These are phyloP conservation scores for Cladosporium velox DNA, from an alignment of 2,329 filamentous ascomycete genomes.

Conservation along the genomic window DNA sequence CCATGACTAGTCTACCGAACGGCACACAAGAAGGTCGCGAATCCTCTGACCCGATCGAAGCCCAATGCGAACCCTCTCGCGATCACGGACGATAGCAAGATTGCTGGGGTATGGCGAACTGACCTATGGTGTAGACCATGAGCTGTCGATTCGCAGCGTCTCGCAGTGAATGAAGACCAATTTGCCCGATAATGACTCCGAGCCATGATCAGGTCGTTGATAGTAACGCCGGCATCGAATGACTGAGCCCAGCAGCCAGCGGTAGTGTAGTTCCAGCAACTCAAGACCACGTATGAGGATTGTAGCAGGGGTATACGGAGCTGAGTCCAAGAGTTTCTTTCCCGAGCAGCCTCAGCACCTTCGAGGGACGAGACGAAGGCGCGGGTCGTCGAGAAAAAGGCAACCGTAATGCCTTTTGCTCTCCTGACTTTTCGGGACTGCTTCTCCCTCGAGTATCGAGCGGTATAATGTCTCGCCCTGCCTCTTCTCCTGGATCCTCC, in stretches of 20 bases:
- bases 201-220: neutral
- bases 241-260: neutral
- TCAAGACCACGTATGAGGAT: neutral
- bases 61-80: neutral
- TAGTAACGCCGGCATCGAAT: neutral
- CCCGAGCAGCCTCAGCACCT: neutral
- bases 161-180: neutral
- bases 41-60: neutral
- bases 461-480: neutral
- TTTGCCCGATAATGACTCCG: neutral
- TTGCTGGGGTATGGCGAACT: neutral
- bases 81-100: neutral
- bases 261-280: neutral
- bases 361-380: neutral
- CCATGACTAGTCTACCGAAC: neutral
- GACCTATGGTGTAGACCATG: neutral
- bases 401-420: neutral
- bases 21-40: neutral
- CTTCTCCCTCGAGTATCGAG: neutral
- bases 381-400: neutral
- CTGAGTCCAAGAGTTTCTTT: neutral
- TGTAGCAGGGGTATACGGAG: neutral
- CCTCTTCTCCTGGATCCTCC: neutral
- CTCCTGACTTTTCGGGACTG: neutral
- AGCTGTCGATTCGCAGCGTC: neutral